Base-by-base conservation (phyloP, 1,284 basidiomycete genomes). In the Moniliophthora roreri region DNA sequence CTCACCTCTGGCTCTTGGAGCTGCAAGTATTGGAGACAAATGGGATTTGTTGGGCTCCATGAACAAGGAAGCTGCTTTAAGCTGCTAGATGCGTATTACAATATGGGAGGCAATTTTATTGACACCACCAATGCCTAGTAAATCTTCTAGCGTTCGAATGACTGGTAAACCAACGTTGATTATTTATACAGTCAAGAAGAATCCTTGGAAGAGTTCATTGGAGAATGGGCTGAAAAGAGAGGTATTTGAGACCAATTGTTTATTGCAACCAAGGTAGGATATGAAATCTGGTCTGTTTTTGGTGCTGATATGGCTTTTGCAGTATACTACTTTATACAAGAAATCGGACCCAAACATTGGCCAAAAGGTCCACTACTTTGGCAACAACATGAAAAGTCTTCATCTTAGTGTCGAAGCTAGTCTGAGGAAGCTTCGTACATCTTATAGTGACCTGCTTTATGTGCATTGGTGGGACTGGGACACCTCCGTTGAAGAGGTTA, bases 401-500 rank as follows among this genome's bases (percentile, higher is more conserved):
- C 70, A 74, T 50, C 40, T 76, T 34, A 75, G 74, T 38, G 67
- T 82, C 34, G 68, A 70, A 24, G 73, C 62, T 1, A 79, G 77
- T 20, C 69, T 85, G 52, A 77, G 79, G 64, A 84, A 82, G 60
- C 72, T 85, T 7, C 72, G 80, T 21, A 85, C 83, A 10, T 61
- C 65, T 34, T 85, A 82, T 57, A 74, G 81, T 60, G 79, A 81
- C 57, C 69, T 80, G 21, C 62, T 78, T 24, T 83, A 82, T 64
- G 63, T 82, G 13, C 81, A 82, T 63, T 80, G 73, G 72, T 80
- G 76, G 76, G 78, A 81, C 62, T 81, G 60, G 54, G 69, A 73
- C 10, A 81, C 81, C 10, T 73, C 71, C 38, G 66, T 84, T 51
- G 77, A 80, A 57, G 81, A 85, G 60, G 67, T 84, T n/a, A 83